A percentile compares a stretch with the other conserved stretches of the same genome.
Evolutionary conservation across 768 basidiomycete species (phyloP).

Genomic region (Pleurotus pulmonarius): DNA sequence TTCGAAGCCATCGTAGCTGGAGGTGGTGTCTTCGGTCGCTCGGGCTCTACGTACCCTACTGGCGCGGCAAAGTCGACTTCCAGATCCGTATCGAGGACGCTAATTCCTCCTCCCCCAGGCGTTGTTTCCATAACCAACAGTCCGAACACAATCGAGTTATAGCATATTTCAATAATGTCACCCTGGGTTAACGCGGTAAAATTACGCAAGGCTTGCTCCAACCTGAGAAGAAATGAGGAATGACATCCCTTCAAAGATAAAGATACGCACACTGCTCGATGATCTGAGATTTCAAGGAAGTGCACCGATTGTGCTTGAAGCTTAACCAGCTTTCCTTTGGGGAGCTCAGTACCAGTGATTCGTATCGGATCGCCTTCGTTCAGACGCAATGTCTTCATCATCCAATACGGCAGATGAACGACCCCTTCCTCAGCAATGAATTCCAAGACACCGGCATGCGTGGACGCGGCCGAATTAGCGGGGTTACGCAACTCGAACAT

Average conservation of each 20-base stretch:
- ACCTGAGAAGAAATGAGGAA: constrained; percentile 37
- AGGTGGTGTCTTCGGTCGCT: constrained; percentile 76
- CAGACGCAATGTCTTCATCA: constrained; percentile 95
- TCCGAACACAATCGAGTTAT: constrained; percentile 94
- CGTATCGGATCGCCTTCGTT: constrained; percentile 95
- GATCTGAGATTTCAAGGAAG: constrained; percentile 96
- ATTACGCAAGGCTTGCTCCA: constrained; percentile 93
- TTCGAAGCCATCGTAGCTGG: constrained; percentile 94
- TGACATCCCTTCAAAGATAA: neutral
- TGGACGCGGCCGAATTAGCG: constrained; percentile 74
- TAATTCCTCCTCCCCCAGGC: constrained; percentile 86
- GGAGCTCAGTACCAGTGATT: constrained; percentile 81
- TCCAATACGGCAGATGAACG: constrained; percentile 96
- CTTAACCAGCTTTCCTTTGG: constrained; percentile 95
- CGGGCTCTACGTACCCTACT: constrained; percentile 91
- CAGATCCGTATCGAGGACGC: constrained; percentile 90
- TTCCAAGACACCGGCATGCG: constrained; percentile 96
- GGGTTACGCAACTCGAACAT: constrained; percentile 97
- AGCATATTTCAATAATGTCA: constrained; percentile 97
- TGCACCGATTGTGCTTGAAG: constrained; percentile 93
- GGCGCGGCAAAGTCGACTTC: constrained; percentile 97
- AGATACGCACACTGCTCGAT: constrained; percentile 86
- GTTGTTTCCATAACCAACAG: constrained; percentile 92
- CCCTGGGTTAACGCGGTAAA: constrained; percentile 91
- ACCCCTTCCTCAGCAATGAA: constrained; percentile 97